Conservation (phyloP, 768 basidiomycete species). For the Coprinopsis strossmayeri region DNA sequence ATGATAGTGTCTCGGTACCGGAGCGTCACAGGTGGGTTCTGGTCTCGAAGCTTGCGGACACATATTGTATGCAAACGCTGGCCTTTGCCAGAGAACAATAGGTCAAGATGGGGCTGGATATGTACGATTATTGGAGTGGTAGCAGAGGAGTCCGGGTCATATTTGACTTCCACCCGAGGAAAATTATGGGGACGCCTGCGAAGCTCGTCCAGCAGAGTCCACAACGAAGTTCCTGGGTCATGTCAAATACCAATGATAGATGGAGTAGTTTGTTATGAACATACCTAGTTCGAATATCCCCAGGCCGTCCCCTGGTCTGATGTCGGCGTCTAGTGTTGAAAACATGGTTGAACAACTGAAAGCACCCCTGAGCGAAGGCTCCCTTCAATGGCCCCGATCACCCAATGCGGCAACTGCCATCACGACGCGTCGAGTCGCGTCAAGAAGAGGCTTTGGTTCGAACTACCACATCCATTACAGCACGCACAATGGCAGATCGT, state of each 20-base stretch:
- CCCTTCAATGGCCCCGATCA: background rate
- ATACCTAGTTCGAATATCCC: conserved; percentile 80
- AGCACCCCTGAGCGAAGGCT: background rate
- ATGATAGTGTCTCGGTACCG: conserved; percentile 61
- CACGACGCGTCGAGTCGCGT: background rate
- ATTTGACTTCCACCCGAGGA: conserved; percentile 80
- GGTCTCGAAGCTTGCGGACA: conserved; percentile 59
- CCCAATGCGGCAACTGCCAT: conserved; percentile 3
- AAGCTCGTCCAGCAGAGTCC: conserved; percentile 67
- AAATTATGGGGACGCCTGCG: conserved; percentile 61
- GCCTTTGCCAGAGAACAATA: conserved; percentile 75
- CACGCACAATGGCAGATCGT: conserved; percentile 24
- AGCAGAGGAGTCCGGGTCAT: conserved; percentile 63
- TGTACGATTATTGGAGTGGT: conserved; percentile 74
- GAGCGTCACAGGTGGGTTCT: conserved; percentile 59
- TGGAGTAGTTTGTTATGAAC: no score
- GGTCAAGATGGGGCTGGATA: conserved; percentile 73
- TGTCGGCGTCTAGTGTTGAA: conserved; percentile 66
- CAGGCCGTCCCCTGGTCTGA: conserved; percentile 69
- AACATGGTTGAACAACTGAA: conserved; percentile 36
- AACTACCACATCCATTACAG: conserved; percentile 14
- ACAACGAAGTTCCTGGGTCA: conserved; percentile 37
- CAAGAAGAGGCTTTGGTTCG: background rate
- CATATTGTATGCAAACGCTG: conserved; percentile 79
- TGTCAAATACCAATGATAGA: no score